These are phyloP conservation scores for Mimosa bimucronata DNA, from an alignment of 306 rosid genomes.

Conservation along the genomic window DNA sequence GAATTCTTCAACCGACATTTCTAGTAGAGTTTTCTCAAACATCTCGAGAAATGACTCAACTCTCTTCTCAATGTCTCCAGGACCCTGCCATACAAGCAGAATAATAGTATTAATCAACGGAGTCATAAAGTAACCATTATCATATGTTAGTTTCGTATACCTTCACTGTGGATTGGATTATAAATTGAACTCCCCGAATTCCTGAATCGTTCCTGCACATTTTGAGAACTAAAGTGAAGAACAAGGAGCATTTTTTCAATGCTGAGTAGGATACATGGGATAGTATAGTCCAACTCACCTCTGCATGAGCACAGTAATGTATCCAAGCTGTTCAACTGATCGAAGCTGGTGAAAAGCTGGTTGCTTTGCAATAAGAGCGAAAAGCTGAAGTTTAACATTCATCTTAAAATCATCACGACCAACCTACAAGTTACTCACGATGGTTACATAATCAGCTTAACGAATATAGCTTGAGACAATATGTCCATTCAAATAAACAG, in stretches of 20 bases:
- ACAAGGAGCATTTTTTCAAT: slow-evolving; percentile 15
- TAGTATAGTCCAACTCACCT: slow-evolving; percentile 54
- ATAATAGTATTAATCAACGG: slow-evolving; percentile 28
- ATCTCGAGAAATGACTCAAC: slow-evolving; percentile 80
- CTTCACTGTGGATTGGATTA: slow-evolving; percentile 88
- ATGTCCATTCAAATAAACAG: slow-evolving; percentile 23
- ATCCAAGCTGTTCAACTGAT: slow-evolving; percentile 96
- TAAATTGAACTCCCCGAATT: slow-evolving; percentile 77
- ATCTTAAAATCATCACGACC: slow-evolving; percentile 78
- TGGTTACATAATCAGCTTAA: slow-evolving; percentile 25
- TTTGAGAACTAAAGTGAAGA: slow-evolving; percentile 34
- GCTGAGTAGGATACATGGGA: slow-evolving; percentile 24
- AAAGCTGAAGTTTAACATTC: slow-evolving; percentile 95
- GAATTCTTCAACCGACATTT: slow-evolving; percentile 85
- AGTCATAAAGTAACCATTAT: slow-evolving; percentile 7
- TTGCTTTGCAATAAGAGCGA: slow-evolving; percentile 82
- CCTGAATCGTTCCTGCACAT: slow-evolving; percentile 76
- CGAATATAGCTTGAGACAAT: slow-evolving; percentile 18
- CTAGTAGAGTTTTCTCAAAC: slow-evolving; percentile 73
- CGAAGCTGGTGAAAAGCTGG: slow-evolving; percentile 97
- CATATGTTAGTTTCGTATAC: slow-evolving; percentile 46
- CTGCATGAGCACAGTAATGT: slow-evolving; percentile 69
- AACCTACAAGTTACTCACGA: slow-evolving; percentile 56
- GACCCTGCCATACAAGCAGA: slow-evolving; percentile 60
- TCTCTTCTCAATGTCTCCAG: slow-evolving; percentile 74